Base-by-base conservation (phyloP, 306 rosid genomes). In the Pterocarpus macrocarpus region DNA sequence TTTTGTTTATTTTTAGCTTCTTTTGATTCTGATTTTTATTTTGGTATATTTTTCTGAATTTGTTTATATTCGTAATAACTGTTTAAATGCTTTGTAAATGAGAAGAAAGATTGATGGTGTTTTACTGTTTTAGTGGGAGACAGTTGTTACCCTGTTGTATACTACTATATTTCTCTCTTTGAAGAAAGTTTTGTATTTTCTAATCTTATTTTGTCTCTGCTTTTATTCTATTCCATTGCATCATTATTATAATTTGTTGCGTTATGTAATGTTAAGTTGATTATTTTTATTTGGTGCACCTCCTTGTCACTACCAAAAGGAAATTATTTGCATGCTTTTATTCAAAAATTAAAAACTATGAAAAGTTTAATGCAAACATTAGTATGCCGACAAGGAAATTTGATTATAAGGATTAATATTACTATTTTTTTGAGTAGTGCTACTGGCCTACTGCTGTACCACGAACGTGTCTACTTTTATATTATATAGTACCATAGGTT, bases 31-130 rank as follows among this genome's bases (percentile, higher is more conserved):
- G 53, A 22, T 8, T 16, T 67, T 41, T 67, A 28, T 67, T 67
- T 17, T 35, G 30, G 22, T 35, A 2, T 38, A 50, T 50, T n/a
- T 33, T 34, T 7, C 75, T 78, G n/a, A 5, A 59, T 34, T 52
- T 13, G 56, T 58, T 58, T 22, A 74, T 70, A 70, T 41, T 41
- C 32, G 32, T 49, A 70, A 32, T 67, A 34, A 53, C 32, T 55
- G 30, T 6, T 57, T 71, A 36, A 53, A 35, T 33, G 49, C 38
- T 47, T 53, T 73, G 67, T 73, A 73, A 73, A 74, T 58, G 11
- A 17, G 8, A 57, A 28, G 14, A 57, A 36, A 30, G 13, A 2
- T 12, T 56, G 55, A 11, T 73, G 76, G 14, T 1, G 38, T 43
- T 43, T 43, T 2, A 0, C 8, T 43, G 14, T 13, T 7, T 5